phyloP scores from a whole-genome alignment of 306 rosid species.

The Fragaria vesca region DNA sequence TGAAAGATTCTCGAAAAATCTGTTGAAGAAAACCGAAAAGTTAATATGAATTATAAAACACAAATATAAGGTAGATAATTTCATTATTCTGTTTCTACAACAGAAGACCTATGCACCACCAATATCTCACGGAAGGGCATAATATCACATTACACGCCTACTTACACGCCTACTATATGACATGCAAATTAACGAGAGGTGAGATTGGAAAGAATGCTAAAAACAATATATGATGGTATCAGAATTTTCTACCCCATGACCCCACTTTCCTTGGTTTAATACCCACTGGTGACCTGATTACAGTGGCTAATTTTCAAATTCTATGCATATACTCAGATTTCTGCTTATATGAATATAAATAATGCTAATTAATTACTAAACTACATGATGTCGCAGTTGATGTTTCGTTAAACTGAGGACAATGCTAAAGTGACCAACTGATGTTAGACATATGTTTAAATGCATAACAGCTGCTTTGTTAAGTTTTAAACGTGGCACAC shows the following conservation, averaged over 20 bases:
- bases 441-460: neutral
- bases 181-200: neutral
- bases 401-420: neutral
- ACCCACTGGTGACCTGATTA: neutral
- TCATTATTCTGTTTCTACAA: neutral
- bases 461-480: neutral
- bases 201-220: neutral
- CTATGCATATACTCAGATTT: neutral
- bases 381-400: neutral
- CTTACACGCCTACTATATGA: neutral
- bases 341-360: neutral
- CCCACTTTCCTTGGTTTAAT: neutral
- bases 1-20: slow-evolving; percentile 78
- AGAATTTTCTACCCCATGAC: neutral
- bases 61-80: neutral
- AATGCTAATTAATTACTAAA: neutral
- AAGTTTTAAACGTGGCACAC: neutral
- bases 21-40: slow-evolving; percentile 42
- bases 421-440: neutral
- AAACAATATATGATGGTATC: neutral
- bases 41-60: neutral
- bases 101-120: neutral
- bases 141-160: neutral
- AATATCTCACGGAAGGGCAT: neutral
- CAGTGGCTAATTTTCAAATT: neutral